Evolutionary conservation across 495 filamentous ascomycete genomes (phyloP).

Genomic region (Penicillium tannophilum): DNA sequence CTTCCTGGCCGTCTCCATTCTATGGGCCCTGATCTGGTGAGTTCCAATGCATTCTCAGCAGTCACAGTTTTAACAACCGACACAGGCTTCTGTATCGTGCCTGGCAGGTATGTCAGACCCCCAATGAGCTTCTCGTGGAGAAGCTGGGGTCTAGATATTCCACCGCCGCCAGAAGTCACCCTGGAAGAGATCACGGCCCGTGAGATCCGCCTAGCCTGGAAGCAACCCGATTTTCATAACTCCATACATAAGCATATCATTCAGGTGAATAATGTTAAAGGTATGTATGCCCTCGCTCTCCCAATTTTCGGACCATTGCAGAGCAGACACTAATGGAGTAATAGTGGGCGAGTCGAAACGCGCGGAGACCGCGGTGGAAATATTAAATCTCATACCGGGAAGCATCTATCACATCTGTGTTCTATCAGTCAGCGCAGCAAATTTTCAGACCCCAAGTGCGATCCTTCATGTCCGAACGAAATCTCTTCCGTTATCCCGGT

Average conservation of each 20-base stretch:
- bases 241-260: slow-evolving; percentile 86
- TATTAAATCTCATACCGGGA: slow-evolving; percentile 79
- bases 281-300: slow-evolving; percentile 55
- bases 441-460: slow-evolving; percentile 86
- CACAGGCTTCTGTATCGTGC: slow-evolving; percentile 77
- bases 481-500: slow-evolving; percentile 53
- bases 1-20: slow-evolving; percentile 51
- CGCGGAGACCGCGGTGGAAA: slow-evolving; percentile 85
- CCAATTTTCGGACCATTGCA: not conserved
- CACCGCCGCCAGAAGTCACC: slow-evolving; percentile 84
- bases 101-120: slow-evolving; percentile 83
- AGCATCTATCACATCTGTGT: slow-evolving; percentile 92
- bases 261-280: slow-evolving; percentile 88
- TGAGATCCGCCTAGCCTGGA: slow-evolving; percentile 90
- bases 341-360: slow-evolving; percentile 83
- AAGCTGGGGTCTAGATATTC: slow-evolving; percentile 93
- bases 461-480: slow-evolving; percentile 79
- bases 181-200: slow-evolving; percentile 87
- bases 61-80: not conserved
- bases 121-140: slow-evolving; percentile 85
- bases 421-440: slow-evolving; percentile 82
- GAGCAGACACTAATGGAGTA: slow-evolving; percentile 15
- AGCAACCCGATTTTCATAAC: slow-evolving; percentile 72
- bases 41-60: slow-evolving; percentile 16
- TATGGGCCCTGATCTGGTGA: slow-evolving; percentile 55